Conservation (phyloP, 2,329 filamentous ascomycete species). For the Sporothrix variecibatus region DNA sequence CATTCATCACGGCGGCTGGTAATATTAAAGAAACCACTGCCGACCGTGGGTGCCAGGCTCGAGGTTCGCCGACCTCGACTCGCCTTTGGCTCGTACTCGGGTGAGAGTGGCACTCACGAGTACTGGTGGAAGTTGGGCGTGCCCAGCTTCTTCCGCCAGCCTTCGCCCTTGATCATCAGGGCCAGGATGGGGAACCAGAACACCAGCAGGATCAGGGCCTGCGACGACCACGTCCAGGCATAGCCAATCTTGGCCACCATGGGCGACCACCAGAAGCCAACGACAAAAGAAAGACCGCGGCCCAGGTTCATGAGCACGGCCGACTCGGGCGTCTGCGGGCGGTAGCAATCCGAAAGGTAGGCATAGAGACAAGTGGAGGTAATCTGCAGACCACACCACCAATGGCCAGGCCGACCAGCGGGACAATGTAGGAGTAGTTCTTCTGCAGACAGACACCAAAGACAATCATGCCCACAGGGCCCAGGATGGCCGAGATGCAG, state of each 20-base stretch:
- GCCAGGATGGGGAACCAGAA: conserved; percentile 28
- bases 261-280: conserved; percentile 29
- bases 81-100: background rate
- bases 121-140: conserved; percentile 28
- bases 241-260: conserved; percentile 27
- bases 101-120: background rate
- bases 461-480: conserved; percentile 28
- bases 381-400: conserved; percentile 30
- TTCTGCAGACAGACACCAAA: conserved; percentile 28
- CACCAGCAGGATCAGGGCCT: conserved; percentile 27
- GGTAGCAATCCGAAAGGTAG: conserved; percentile 30
- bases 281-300: conserved; percentile 27
- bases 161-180: conserved; percentile 26
- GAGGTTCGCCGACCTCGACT: background rate
- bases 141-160: conserved; percentile 26
- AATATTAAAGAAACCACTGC: background rate
- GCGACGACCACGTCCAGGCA: conserved; percentile 29
- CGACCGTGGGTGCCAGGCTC: background rate
- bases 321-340: conserved; percentile 31
- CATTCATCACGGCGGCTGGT: background rate
- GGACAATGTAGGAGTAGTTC: conserved; percentile 19
- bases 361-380: conserved; percentile 30
- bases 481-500: conserved; percentile 25
- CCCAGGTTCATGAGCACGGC: conserved; percentile 29
- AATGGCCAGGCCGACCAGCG: conserved; percentile 23